Evolutionary conservation across 768 basidiomycete species (phyloP).

Genomic region (Amanita thiersii): DNA sequence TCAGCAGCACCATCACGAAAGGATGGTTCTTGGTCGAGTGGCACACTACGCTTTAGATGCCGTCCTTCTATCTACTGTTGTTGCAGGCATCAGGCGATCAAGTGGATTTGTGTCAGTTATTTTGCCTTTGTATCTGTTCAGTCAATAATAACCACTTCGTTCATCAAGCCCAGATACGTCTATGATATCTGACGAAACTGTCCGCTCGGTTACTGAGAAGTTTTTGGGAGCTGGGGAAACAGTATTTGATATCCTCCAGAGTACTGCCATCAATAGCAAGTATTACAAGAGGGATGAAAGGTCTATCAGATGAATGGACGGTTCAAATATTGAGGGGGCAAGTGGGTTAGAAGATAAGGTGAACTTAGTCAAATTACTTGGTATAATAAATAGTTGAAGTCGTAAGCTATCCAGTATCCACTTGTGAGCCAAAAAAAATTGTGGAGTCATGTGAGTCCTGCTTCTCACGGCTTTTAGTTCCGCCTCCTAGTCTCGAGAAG

Average conservation of each 20-base stretch:
- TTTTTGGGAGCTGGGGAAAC: slow-evolving; percentile 86
- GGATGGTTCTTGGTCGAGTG: slow-evolving; percentile 65
- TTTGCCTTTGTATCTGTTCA: slow-evolving; percentile 1
- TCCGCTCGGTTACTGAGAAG: slow-evolving; percentile 68
- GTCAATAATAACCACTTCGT: slow-evolving; percentile 6
- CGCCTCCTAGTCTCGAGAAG: not conserved
- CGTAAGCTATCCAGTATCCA: not conserved
- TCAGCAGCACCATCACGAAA: no score
- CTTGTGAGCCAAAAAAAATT: not conserved
- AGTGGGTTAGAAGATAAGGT: no score
- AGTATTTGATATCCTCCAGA: slow-evolving; percentile 79
- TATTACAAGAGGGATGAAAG: slow-evolving; percentile 64
- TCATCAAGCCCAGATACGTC: slow-evolving; percentile 54
- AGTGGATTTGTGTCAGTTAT: slow-evolving; percentile 81
- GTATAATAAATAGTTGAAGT: not conserved
- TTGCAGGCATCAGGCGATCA: slow-evolving; percentile 86
- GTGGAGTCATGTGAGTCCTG: not conserved
- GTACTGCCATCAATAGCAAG: slow-evolving; percentile 75
- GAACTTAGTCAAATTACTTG: no score
- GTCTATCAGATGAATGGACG: not conserved
- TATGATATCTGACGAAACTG: slow-evolving; percentile 67
- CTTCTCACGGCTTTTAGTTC: not conserved
- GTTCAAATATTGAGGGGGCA: no score
- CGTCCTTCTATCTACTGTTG: slow-evolving; percentile 76
- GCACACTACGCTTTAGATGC: slow-evolving; percentile 82